A percentile compares a stretch with the other conserved stretches of the same genome.
These are phyloP conservation scores for Populus simonii DNA, from an alignment of 345 rosid species.

Conservation along the genomic window DNA sequence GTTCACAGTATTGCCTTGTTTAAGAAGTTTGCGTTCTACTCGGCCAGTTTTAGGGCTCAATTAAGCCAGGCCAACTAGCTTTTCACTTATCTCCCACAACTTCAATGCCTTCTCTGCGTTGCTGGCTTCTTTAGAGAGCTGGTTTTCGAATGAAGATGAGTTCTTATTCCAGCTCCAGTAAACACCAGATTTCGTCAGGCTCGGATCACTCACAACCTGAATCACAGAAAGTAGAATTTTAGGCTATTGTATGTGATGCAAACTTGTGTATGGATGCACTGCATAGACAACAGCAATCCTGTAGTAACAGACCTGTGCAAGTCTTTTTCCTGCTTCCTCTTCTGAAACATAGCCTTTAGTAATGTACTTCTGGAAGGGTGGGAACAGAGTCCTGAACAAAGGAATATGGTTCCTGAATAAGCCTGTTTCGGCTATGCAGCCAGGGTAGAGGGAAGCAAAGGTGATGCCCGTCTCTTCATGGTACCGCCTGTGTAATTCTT, in stretches of 20 bases:
- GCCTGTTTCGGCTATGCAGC: conserved; percentile 95
- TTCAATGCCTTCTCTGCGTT: conserved; percentile 74
- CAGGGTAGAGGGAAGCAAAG: conserved; percentile 90
- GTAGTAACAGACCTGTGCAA: conserved; percentile 18
- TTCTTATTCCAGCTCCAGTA: conserved; percentile 98
- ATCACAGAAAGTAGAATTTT: conserved; percentile 20
- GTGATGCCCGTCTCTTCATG: conserved; percentile 81
- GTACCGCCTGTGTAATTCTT: conserved; percentile 84
- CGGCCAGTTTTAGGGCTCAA: neutral
- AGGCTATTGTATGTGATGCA: neutral
- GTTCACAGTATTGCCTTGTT: neutral
- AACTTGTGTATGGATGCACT: neutral
- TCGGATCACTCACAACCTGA: conserved; percentile 77
- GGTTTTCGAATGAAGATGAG: conserved; percentile 89
- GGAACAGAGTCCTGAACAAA: conserved; percentile 44
- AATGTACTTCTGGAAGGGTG: conserved; percentile 31
- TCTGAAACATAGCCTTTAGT: conserved; percentile 30
- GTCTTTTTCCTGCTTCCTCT: conserved; percentile 24
- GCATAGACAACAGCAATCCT: neutral
- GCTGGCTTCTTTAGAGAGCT: conserved; percentile 87
- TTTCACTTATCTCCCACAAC: conserved; percentile 95
- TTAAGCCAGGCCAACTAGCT: conserved; percentile 81
- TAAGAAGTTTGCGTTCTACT: neutral
- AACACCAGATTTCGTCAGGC: conserved; percentile 79
- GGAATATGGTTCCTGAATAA: conserved; percentile 93